Evolutionary conservation across 2,329 filamentous ascomycete species (phyloP).

Genomic region (Paecilomyces variotii): DNA sequence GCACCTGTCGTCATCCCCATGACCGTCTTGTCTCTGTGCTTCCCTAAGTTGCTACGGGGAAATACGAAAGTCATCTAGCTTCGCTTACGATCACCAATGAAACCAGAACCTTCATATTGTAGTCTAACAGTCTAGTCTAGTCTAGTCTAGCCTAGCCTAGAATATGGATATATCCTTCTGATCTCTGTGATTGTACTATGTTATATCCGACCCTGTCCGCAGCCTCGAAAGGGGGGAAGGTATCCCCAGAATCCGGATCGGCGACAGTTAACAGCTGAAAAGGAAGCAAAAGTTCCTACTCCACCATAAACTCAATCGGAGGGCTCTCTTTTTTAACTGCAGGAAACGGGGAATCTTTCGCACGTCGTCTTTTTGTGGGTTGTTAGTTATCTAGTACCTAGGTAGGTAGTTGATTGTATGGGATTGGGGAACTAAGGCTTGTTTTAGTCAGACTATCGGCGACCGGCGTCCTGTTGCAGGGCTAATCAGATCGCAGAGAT

Average conservation of each 20-base stretch:
- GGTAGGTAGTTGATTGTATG: background rate
- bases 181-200: background rate
- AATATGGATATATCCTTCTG: background rate
- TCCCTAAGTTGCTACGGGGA: no score
- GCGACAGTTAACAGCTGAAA: background rate
- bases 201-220: background rate
- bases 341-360: background rate
- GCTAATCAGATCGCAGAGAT: background rate
- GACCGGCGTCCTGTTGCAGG: background rate
- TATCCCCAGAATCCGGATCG: background rate
- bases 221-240: background rate
- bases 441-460: background rate
- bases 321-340: background rate
- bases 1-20: no score
- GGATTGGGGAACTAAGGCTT: background rate
- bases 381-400: background rate
- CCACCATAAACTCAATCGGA: background rate
- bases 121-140: no score
- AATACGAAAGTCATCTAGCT: no score
- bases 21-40: no score
- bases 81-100: no score
- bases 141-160: no score
- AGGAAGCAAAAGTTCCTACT: background rate
- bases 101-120: no score
- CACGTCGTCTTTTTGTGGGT: background rate